These are phyloP conservation scores for button mushroom (Agaricus bisporus) DNA, from an alignment of 768 basidiomycete species.

Conservation along the genomic window DNA sequence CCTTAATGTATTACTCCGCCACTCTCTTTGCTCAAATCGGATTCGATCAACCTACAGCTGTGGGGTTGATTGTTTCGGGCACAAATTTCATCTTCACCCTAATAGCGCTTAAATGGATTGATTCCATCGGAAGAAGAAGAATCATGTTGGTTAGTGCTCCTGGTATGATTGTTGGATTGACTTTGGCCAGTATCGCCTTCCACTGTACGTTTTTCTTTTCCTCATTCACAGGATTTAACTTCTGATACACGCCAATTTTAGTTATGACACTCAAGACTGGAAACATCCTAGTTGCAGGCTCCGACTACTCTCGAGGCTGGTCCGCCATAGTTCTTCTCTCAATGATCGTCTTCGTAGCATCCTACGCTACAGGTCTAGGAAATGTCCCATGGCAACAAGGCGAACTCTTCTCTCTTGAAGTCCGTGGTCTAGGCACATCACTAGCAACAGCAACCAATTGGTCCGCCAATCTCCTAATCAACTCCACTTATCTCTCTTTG, in stretches of 20 bases:
- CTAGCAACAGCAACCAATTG: slow-evolving; percentile 75
- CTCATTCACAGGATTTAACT: not conserved
- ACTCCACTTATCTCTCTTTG: slow-evolving; percentile 74
- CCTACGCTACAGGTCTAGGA: slow-evolving; percentile 74
- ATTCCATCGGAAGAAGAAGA: slow-evolving; percentile 59
- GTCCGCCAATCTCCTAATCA: slow-evolving; percentile 71
- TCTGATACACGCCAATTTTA: slow-evolving; percentile 15
- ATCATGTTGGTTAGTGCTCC: slow-evolving; percentile 71
- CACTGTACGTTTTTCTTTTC: slow-evolving; percentile 39
- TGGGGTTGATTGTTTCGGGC: slow-evolving; percentile 71
- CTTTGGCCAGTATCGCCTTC: slow-evolving; percentile 60
- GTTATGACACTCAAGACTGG: slow-evolving; percentile 58
- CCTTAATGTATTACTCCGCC: slow-evolving; percentile 70
- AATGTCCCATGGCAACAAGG: slow-evolving; percentile 88
- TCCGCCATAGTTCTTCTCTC: slow-evolving; percentile 64
- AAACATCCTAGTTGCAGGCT: slow-evolving; percentile 52
- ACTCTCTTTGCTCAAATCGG: slow-evolving; percentile 78
- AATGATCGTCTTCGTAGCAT: slow-evolving; percentile 82
- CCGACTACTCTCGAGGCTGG: slow-evolving; percentile 54
- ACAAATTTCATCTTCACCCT: slow-evolving; percentile 79
- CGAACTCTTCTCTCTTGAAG: slow-evolving; percentile 76
- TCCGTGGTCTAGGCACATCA: slow-evolving; percentile 73
- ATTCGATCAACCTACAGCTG: slow-evolving; percentile 76
- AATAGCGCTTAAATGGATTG: slow-evolving; percentile 69
- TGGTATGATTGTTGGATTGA: slow-evolving; percentile 64